Conservation (phyloP, 1,139 yeast species). For the Protomyces gravidus region DNA sequence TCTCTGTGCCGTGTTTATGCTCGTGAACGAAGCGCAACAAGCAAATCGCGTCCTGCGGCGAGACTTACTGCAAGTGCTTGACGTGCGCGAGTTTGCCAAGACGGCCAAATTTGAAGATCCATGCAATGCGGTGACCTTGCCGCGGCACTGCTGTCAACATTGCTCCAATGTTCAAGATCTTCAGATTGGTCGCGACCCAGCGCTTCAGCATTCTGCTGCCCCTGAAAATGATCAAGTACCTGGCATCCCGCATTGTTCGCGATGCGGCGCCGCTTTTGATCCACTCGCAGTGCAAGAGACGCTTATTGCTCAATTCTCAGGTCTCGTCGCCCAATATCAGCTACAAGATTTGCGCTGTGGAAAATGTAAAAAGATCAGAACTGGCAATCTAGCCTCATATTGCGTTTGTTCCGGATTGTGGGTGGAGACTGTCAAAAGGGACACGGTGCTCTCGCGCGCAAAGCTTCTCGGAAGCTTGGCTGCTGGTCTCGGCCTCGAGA, state of each 20-base stretch:
- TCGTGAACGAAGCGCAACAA: slow-evolving; percentile 60
- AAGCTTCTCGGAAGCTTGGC: background rate
- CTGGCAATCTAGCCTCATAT: slow-evolving; percentile 64
- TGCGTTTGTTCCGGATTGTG: slow-evolving; percentile 89
- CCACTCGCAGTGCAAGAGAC: slow-evolving; percentile 72
- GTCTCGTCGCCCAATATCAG: slow-evolving; percentile 56
- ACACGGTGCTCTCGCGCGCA: background rate
- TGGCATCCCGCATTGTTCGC: slow-evolving; percentile 57
- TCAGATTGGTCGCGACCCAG: slow-evolving; percentile 72
- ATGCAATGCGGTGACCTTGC: slow-evolving; percentile 60
- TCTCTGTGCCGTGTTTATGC: slow-evolving; percentile 64
- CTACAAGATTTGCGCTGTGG: slow-evolving; percentile 77
- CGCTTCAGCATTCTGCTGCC: slow-evolving; percentile 31
- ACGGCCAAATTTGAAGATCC: slow-evolving; percentile 77
- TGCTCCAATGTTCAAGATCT: slow-evolving; percentile 73
- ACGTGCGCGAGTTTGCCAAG: slow-evolving; percentile 75
- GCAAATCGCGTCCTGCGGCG: slow-evolving; percentile 74
- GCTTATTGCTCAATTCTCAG: slow-evolving; percentile 60
- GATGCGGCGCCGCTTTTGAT: slow-evolving; percentile 63
- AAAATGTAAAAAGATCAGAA: slow-evolving; percentile 66
- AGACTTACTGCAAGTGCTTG: slow-evolving; percentile 66
- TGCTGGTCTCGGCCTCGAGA: background rate
- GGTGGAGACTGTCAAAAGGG: slow-evolving; percentile 53
- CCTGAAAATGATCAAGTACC: slow-evolving; percentile 9
- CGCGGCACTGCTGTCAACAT: slow-evolving; percentile 36